Evolutionary conservation across 306 rosid genomes (phyloP), one percentile per base, ranked within the genome.

Genomic region (Acacia acuminata): DNA sequence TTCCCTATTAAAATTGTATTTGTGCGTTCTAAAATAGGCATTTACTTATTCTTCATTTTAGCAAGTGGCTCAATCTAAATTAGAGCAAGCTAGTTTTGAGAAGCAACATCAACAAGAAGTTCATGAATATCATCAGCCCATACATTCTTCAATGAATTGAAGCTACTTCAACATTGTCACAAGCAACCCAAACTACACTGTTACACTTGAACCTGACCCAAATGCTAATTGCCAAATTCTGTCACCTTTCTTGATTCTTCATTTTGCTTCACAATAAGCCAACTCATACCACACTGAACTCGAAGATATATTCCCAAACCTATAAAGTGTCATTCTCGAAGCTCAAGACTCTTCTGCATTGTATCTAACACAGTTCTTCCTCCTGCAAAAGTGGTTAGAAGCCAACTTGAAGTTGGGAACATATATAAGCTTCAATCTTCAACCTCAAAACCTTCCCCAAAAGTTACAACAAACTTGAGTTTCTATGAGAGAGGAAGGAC

Each of bases 151-250:
- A n/a, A 20, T n/a, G n/a, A n/a, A n/a, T n/a, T 8, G 63, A 56
- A 56, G 27, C 63, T 56, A 4, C 27, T 2, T n/a, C 27, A n/a
- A 56, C 4, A 20, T 56, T 7, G 11, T 56, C 24, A 13, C n/a
- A 20, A 4, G 81, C 85, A 43, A 45, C 2, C 77, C 71, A 82
- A 13, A 76, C 85, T 15, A 22, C 77, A 76, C 77, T 76, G 4
- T 76, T 76, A 61, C 85, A 82, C 77, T 76, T 82, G 53, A 82
- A n/a, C 85, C 81, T 32, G 81, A 55, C 7, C 81, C 85, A 67
- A 82, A 76, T n/a, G 85, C 71, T 12, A 82, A 43, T 44, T 82
- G 81, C 85, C 81, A 82, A 3, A 82, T 60, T 45, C 72, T 34
- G 38, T 81, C 80, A 38, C 76, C 80, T 43, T 75, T 81, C 13